Base-by-base conservation (phyloP, 1,139 yeast species). In the Nematodospora anomalae region DNA sequence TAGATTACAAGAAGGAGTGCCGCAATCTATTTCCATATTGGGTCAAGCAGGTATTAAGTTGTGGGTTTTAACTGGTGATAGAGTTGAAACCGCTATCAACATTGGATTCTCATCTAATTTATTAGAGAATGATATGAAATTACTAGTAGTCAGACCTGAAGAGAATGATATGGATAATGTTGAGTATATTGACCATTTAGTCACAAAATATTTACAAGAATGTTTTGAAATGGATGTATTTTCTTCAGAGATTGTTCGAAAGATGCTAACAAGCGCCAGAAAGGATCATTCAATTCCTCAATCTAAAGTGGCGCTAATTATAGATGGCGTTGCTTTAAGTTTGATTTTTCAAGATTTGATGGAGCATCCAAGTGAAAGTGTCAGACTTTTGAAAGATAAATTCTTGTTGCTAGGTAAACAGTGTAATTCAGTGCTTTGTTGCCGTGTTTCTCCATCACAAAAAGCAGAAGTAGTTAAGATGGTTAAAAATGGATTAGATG, bases 11-110 rank as follows among this genome's bases (percentile, higher is more conserved):
- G 88, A 82, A 43, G 98, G 97, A 57, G 98, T 92, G 12, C 97
- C 98, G 2, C 95, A 88, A 49, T 78, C 97, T 4, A 92, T 92
- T 60, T 83, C 89, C 8, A 64, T 85, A 32, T 73, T 92, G 40
- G 87, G 84, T 9, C 77, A 82, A 49, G 97, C 97, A 6, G 98
- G 98, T 53, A 85, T 92, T 49, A 92, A 92, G 60, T 69, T 92
- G 38, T 92, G 98, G 98, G 97, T 92, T 26, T 72, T 92, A 40
- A 92, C 98, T 12, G 98, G 98, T 61, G 98, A 92, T 62, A 86
- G 90, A 64, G 94, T 92, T 33, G 98, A 92, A 64, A 92, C 98
- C 22, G 98, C 98, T 7, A 92, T 92, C 55, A 92, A 92, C 56
- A 92, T 92, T 67, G 98, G 98, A 4, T 92, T 88, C 57, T 88